These are phyloP conservation scores for Tuber aestivum DNA, from an alignment of 495 filamentous ascomycete genomes.

Conservation along the genomic window DNA sequence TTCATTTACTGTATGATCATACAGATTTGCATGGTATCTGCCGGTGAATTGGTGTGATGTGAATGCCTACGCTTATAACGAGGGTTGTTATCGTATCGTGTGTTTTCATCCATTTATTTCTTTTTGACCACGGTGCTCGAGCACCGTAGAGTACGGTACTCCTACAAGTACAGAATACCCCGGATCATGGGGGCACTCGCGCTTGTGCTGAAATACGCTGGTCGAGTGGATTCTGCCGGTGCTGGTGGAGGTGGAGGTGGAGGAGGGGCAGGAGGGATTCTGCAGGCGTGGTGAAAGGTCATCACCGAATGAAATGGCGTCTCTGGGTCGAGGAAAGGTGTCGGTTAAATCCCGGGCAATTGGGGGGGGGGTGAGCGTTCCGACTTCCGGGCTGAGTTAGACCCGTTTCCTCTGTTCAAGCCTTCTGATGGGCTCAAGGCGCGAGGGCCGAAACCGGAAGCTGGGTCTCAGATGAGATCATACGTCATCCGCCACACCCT, in stretches of 20 bases:
- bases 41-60: slow-evolving; percentile 3
- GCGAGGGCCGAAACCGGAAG: slow-evolving; percentile 30
- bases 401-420: background rate
- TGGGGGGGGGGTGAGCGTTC: background rate
- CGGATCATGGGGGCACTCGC: background rate
- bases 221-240: background rate
- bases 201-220: background rate
- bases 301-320: slow-evolving; percentile 4
- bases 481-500: slow-evolving; percentile 29
- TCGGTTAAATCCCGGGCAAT: background rate
- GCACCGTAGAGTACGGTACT: too few species aligned
- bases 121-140: too few species aligned
- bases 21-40: background rate
- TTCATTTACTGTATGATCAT: background rate
- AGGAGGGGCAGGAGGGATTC: background rate
- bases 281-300: background rate
- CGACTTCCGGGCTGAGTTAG: background rate
- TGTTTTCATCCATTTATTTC: too few species aligned
- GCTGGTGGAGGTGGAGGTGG: background rate
- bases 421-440: background rate
- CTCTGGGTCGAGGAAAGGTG: background rate
- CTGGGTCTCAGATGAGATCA: slow-evolving; percentile 18
- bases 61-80: background rate
- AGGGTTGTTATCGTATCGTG: slow-evolving; percentile 1
- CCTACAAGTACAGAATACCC: background rate